A percentile compares a stretch with the other conserved stretches of the same genome.
These are phyloP conservation scores for Nakaseomyces nivariensis DNA, from an alignment of 1,139 yeast species.

Conservation along the genomic window DNA sequence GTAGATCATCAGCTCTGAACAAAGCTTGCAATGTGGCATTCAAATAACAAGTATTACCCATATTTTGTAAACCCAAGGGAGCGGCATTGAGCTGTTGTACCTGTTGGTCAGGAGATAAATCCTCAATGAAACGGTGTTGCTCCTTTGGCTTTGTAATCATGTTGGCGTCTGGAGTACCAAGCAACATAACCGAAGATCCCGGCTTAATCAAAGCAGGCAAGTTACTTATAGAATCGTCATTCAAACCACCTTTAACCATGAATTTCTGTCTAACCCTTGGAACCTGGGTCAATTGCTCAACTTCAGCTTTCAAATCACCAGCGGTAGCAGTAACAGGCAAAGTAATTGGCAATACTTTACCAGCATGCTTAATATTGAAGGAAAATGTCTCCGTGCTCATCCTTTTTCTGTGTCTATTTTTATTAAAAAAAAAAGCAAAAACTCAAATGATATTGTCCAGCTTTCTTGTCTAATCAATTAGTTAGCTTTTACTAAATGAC, in stretches of 20 bases:
- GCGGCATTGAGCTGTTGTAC: slow-evolving; percentile 35
- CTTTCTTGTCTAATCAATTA: too few relatives aligned
- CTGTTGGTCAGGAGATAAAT: slow-evolving; percentile 37
- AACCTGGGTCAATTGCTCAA: slow-evolving; percentile 65
- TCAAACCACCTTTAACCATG: slow-evolving; percentile 76
- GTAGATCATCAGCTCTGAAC: slow-evolving; percentile 40
- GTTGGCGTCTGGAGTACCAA: slow-evolving; percentile 78
- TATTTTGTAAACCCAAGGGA: slow-evolving; percentile 78
- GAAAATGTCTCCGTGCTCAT: slow-evolving; percentile 1
- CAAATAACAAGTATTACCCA: slow-evolving; percentile 93
- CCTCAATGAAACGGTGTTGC: slow-evolving; percentile 59
- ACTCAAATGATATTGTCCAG: too few relatives aligned
- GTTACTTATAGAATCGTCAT: slow-evolving; percentile 48
- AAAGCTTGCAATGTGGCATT: slow-evolving; percentile 83
- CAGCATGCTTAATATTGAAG: slow-evolving; percentile 64
- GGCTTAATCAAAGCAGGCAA: slow-evolving; percentile 38
- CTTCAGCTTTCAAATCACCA: slow-evolving; percentile 57
- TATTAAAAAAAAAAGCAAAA: too few relatives aligned
- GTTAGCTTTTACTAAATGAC: too few relatives aligned
- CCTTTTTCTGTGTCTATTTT: background rate
- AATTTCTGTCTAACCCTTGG: slow-evolving; percentile 86
- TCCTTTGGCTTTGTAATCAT: slow-evolving; percentile 51
- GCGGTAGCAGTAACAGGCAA: slow-evolving; percentile 52
- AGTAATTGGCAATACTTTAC: slow-evolving; percentile 65
- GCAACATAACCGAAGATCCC: slow-evolving; percentile 69